Conservation (phyloP, 495 filamentous ascomycete species). For the Barbatosphaeria neglecta region DNA sequence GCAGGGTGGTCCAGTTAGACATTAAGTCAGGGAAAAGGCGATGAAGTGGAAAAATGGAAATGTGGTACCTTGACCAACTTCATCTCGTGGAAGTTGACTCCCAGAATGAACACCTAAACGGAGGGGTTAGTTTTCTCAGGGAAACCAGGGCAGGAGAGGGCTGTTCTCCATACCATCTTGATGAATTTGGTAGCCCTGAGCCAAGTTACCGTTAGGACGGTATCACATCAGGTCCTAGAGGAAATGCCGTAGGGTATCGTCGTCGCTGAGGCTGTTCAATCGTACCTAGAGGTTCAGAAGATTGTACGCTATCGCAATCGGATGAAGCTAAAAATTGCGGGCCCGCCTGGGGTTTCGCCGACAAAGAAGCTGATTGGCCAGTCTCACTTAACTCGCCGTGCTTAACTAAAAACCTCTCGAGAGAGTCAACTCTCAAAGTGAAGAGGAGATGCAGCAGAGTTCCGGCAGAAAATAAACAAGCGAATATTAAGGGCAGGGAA, state of each 20-base stretch:
- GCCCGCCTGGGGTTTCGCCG: too few species aligned
- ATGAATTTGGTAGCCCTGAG: neutral
- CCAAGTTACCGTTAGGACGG: neutral
- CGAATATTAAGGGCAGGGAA: neutral
- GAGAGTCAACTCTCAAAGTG: too few species aligned
- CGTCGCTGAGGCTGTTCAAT: neutral
- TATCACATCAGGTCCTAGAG: neutral
- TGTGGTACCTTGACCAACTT: conserved; percentile 69
- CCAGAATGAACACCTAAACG: conserved; percentile 68
- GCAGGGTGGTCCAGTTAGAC: too few species aligned
- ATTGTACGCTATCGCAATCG: too few species aligned
- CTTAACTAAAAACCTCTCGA: too few species aligned
- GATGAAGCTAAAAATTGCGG: too few species aligned
- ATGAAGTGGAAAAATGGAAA: conserved; percentile 3
- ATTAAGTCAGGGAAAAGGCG: neutral
- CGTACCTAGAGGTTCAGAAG: too few species aligned
- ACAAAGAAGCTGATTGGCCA: too few species aligned
- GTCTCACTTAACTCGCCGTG: too few species aligned
- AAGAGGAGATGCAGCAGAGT: too few species aligned
- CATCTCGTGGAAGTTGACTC: conserved; percentile 71
- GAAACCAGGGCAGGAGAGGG: neutral
- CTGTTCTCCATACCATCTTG: neutral
- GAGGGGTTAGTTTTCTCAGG: neutral
- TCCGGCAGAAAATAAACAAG: too few species aligned
- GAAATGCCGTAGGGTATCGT: neutral